Conservation (phyloP, 495 filamentous ascomycete species). For the Penicillium coprophilum region DNA sequence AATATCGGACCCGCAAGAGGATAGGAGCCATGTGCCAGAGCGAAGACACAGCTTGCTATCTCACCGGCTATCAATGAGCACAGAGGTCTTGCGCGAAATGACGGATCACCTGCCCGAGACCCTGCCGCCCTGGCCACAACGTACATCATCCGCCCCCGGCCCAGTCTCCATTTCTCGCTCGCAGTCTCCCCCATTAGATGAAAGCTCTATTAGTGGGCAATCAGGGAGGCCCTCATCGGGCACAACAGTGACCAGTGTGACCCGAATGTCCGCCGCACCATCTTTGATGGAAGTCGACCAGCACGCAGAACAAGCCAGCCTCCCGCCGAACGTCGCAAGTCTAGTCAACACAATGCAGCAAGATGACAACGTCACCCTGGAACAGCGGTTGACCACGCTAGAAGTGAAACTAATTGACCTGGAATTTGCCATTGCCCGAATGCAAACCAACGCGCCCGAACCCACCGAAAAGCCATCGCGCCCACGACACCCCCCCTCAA, state of each 20-base stretch:
- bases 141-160: constrained; percentile 22
- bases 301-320: constrained; percentile 25
- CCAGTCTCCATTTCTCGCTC: constrained; percentile 26
- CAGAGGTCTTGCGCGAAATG: constrained; percentile 28
- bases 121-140: constrained; percentile 28
- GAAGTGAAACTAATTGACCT: constrained; percentile 58
- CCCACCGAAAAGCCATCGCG: constrained; percentile 18
- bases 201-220: constrained; percentile 30
- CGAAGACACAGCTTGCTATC: constrained; percentile 24
- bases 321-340: constrained; percentile 43
- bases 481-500: constrained; percentile 19
- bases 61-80: constrained; percentile 35
- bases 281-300: constrained; percentile 24
- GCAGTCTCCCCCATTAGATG: constrained; percentile 22
- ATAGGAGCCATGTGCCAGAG: constrained; percentile 19
- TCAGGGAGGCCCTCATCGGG: constrained; percentile 33
- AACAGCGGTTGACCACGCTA: constrained; percentile 52
- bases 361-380: constrained; percentile 47
- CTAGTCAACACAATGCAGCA: constrained; percentile 46
- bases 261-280: constrained; percentile 24
- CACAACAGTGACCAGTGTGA: constrained; percentile 35
- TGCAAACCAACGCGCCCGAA: constrained; percentile 41
- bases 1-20: constrained; percentile 31
- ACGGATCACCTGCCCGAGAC: constrained; percentile 28
- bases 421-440: constrained; percentile 54